A percentile compares a stretch with the other conserved stretches of the same genome.
phyloP scores from a whole-genome alignment of 1,284 basidiomycete species.

The Ustilago sp. region DNA sequence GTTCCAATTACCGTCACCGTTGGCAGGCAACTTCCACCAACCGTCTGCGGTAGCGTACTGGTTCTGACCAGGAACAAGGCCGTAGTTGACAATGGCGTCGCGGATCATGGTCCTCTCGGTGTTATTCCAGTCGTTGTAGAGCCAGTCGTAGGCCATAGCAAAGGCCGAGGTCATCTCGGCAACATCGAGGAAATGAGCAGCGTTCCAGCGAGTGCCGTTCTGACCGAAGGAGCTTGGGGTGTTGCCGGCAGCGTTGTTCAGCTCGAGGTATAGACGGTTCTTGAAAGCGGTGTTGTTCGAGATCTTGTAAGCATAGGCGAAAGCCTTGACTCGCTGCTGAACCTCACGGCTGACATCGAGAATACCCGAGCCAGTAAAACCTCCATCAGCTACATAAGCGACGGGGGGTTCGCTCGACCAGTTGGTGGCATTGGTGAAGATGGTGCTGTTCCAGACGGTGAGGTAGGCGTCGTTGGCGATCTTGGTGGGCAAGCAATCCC shows the following conservation, averaged over 20 bases:
- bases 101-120: slow-evolving; percentile 80
- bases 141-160: slow-evolving; percentile 90
- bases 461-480: slow-evolving; percentile 89
- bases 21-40: slow-evolving; percentile 71
- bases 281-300: slow-evolving; percentile 90
- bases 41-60: slow-evolving; percentile 67
- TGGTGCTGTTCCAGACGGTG: slow-evolving; percentile 86
- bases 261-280: slow-evolving; percentile 84
- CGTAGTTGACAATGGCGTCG: slow-evolving; percentile 81
- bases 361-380: slow-evolving; percentile 79
- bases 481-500: slow-evolving; percentile 82
- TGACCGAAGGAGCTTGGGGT: slow-evolving; percentile 72
- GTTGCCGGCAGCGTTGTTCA: slow-evolving; percentile 72
- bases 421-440: slow-evolving; percentile 85
- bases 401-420: slow-evolving; percentile 76
- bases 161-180: slow-evolving; percentile 80
- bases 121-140: slow-evolving; percentile 85
- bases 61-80: slow-evolving; percentile 73
- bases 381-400: slow-evolving; percentile 80
- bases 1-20: slow-evolving; percentile 88
- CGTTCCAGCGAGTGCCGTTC: slow-evolving; percentile 80
- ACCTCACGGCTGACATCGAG: slow-evolving; percentile 90
- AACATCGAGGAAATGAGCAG: slow-evolving; percentile 90
- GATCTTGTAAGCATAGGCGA: slow-evolving; percentile 89
- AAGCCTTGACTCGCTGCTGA: slow-evolving; percentile 91